phyloP scores from a whole-genome alignment of 768 basidiomycete species.

The Sutorius australiensis region DNA sequence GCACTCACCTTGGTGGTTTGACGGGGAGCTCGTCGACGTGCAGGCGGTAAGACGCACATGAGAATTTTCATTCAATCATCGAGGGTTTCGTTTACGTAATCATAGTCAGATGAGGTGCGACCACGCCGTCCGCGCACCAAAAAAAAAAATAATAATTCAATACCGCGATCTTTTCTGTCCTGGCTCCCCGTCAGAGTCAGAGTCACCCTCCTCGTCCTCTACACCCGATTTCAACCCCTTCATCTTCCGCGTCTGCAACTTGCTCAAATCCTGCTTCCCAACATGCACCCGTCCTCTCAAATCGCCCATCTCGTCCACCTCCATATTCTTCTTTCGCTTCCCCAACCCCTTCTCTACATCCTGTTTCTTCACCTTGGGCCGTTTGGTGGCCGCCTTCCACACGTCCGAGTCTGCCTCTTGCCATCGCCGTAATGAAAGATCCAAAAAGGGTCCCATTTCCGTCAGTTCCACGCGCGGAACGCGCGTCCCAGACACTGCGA shows the following conservation, averaged over 20 bases:
- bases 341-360: constrained; percentile 84
- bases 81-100: constrained; percentile 20
- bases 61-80: constrained; percentile 19
- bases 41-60: constrained; percentile 7
- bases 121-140: not conserved
- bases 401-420: constrained; percentile 74
- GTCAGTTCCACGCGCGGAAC: constrained; percentile 78
- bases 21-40: constrained; percentile 4
- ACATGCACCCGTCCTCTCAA: constrained; percentile 87
- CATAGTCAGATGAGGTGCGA: not conserved
- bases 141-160: not conserved
- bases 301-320: constrained; percentile 98
- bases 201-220: not conserved
- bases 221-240: constrained; percentile 70
- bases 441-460: constrained; percentile 90
- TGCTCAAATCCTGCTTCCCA: constrained; percentile 81
- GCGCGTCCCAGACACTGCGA: constrained; percentile 73
- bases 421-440: constrained; percentile 74
- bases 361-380: constrained; percentile 84
- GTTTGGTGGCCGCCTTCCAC: constrained; percentile 74
- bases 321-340: constrained; percentile 92
- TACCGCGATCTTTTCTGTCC: constrained; percentile 16
- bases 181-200: constrained; percentile 10
- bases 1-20: constrained; percentile 2
- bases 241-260: constrained; percentile 93